Base-by-base conservation (phyloP, 768 basidiomycete genomes). In the Gloeopeniophorella convolvens region DNA sequence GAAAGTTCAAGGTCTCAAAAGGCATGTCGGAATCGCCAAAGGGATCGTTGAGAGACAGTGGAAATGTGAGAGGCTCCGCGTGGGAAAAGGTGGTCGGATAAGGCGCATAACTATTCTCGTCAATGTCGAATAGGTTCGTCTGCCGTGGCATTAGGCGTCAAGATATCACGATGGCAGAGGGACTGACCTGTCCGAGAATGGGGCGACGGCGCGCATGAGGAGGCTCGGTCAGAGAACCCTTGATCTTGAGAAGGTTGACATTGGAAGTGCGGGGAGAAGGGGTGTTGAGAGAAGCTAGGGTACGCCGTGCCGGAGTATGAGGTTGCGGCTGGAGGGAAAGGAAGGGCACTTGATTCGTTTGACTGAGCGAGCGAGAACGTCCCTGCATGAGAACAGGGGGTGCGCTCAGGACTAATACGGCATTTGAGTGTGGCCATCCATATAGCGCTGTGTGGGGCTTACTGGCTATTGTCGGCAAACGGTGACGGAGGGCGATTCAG, bases 151-250 rank as follows among this genome's bases (percentile, higher is more conserved):
- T 50, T 55, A 40, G 36, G 59, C 55, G 56, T 60, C 58, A 51
- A 63, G 34, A 27, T 13, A 12, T 9, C 28, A 42, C 10, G 45
- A 51, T 48, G 40, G 39, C 10, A 23, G 20, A 10, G 57, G 24
- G 32, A 62, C 70, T 28, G 41, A 73, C 75, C 64, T 73, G 72
- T 43, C 69, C 68, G 36, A 70, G 68, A 18, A 66, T 49, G 33
- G 63, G 68, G 16, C 70, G 63, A 32, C 74, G 73, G 33, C 73
- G 70, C 1, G 68, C 68, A 44, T 68, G 77, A 8, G 82, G 77
- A 18, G 86, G 86, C 62, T 87, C 86, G 2, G 86, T 88, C 46
- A 80, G 67, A 59, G 81, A 79, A 43, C 86, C 85, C 58, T 85
- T 82, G 30, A 82, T 66, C 62, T 80, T 80, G 30, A 82, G 72